Conservation (phyloP, 495 filamentous ascomycete species). For the Bombardia bombarda region DNA sequence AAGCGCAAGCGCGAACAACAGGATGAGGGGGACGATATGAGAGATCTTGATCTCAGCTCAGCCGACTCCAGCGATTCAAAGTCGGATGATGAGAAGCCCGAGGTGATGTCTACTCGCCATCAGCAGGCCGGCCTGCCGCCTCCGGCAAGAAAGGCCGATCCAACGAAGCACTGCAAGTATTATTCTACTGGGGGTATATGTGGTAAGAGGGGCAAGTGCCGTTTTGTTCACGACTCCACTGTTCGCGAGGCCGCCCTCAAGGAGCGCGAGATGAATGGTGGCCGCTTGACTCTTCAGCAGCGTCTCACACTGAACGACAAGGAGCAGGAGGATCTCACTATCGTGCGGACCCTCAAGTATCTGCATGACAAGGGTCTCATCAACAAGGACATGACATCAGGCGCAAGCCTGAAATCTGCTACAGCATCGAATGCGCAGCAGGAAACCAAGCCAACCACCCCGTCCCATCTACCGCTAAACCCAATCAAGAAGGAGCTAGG, state of each 20-base stretch:
- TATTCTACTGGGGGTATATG: slow-evolving; percentile 52
- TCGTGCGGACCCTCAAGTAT: slow-evolving; percentile 45
- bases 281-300: slow-evolving; percentile 48
- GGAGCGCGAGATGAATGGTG: slow-evolving; percentile 45
- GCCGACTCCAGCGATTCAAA: slow-evolving; percentile 30
- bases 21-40: slow-evolving; percentile 50
- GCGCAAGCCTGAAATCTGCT: not conserved
- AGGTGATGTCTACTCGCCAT: slow-evolving; percentile 35
- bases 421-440: slow-evolving; percentile 7
- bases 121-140: slow-evolving; percentile 28
- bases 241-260: slow-evolving; percentile 45
- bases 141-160: slow-evolving; percentile 39
- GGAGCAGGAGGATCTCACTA: slow-evolving; percentile 47
- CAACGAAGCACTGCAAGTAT: slow-evolving; percentile 51
- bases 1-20: slow-evolving; percentile 50
- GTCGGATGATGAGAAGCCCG: slow-evolving; percentile 41
- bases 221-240: slow-evolving; percentile 49
- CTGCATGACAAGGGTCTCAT: slow-evolving; percentile 35
- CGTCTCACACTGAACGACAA: slow-evolving; percentile 49
- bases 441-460: slow-evolving; percentile 3
- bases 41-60: slow-evolving; percentile 27
- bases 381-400: slow-evolving; percentile 3
- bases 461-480: slow-evolving; percentile 6
- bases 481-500: slow-evolving; percentile 14
- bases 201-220: slow-evolving; percentile 58